Base-by-base conservation (phyloP, 108 stramenopile genomes). In the Fistulifera solaris region DNA sequence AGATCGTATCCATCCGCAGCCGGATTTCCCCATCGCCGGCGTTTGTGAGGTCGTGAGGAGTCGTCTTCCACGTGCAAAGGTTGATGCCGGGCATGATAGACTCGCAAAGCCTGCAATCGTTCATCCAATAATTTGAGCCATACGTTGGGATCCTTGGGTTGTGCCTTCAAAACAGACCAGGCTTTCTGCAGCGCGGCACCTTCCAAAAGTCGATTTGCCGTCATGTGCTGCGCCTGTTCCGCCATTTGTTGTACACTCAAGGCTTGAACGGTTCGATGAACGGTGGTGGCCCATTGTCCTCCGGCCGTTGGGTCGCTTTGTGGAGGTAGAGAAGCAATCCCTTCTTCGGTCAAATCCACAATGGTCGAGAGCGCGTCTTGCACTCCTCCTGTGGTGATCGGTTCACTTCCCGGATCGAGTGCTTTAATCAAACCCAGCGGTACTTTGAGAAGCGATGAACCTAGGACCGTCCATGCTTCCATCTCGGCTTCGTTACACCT, bases 1-100 rank as follows among this genome's bases (percentile, higher is more conserved):
- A 87, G 60, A 62, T 92, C 90, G 48, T 83, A 92, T 38, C 90
- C 90, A 71, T 92, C 85, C 27, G 81, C 80, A 6, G 64, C 41
- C 14, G 85, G 83, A 68, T 81, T 70, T 23, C 85, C 85, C 12
- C 76, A 40, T 58, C 75, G 68, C n/a, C 50, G 61, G 25, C 80
- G 72, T 45, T 86, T 90, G 42, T 66, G 56, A 27, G 42, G 17
- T 26, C 26, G 2, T 27, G 16, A 28, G 7, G 21, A 28, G 2
- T 27, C 27, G 8, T 19, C 27, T 40, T 5, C 51, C n/a, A 4
- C 51, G 4, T 27, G 7, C 3, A 40, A 16, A 2, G 23, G 39
- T 3, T 49, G 56, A 62, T 80, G 66, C 21, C 62, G 59, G 22
- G 83, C 75, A 72, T 89, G 85, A 65, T 93, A 89, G 18, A 66